phyloP scores from a whole-genome alignment of 176 grass and related monocot genomes.

The Triticum dicoccoides region DNA sequence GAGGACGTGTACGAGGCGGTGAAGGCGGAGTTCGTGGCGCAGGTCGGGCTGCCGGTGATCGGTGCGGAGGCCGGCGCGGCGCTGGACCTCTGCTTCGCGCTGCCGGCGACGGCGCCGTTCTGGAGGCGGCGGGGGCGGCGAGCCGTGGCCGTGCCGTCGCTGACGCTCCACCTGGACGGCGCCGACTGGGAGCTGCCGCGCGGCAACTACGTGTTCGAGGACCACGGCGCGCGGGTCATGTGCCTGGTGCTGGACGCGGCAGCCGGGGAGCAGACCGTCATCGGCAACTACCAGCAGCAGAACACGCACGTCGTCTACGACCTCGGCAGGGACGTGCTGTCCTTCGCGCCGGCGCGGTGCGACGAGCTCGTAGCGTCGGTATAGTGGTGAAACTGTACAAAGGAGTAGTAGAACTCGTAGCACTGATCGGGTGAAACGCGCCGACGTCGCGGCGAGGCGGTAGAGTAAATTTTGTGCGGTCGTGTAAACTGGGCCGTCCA shows the following conservation, averaged over 20 bases:
- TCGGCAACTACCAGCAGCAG: slow-evolving; percentile 97
- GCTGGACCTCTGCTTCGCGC: slow-evolving; percentile 69
- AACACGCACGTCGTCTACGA: slow-evolving; percentile 89
- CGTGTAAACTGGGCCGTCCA: background rate
- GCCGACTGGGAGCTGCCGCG: slow-evolving; percentile 73
- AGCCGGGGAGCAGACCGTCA: slow-evolving; percentile 47
- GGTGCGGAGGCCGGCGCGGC: slow-evolving; percentile 16
- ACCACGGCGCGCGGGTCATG: slow-evolving; percentile 44
- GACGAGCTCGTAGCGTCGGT: slow-evolving; percentile 41
- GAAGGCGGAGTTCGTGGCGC: slow-evolving; percentile 56
- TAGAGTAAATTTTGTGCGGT: background rate
- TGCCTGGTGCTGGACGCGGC: slow-evolving; percentile 69
- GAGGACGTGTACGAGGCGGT: slow-evolving; percentile 48
- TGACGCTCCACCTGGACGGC: slow-evolving; percentile 78
- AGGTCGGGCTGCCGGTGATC: slow-evolving; percentile 41
- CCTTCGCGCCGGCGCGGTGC: slow-evolving; percentile 68
- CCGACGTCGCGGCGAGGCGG: background rate
- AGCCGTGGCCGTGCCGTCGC: slow-evolving; percentile 42
- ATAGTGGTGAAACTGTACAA: background rate
- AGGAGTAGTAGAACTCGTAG: background rate
- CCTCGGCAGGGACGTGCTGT: slow-evolving; percentile 48
- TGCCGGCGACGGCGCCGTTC: slow-evolving; percentile 31
- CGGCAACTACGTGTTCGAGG: slow-evolving; percentile 61
- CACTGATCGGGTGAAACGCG: background rate
- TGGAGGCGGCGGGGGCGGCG: background rate